Base-by-base conservation (phyloP, 345 rosid species). In the Gossypium mustelinum region DNA sequence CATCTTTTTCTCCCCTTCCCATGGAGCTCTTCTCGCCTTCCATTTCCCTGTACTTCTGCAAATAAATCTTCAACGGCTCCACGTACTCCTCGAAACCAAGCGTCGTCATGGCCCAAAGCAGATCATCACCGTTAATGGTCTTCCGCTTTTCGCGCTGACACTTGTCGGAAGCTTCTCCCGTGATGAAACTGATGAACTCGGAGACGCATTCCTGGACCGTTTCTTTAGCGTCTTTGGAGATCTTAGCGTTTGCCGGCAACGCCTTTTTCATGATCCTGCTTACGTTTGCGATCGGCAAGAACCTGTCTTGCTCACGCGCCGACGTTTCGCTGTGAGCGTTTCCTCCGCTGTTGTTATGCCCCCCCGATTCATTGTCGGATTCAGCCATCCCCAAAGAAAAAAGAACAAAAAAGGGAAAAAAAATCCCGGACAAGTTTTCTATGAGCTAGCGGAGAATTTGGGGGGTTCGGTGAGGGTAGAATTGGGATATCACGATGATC, bases 151-250 rank as follows among this genome's bases (percentile, higher is more conserved):
- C 93, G 0, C 91, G 78, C 72, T 87, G 87, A 51, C 94, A 89
- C 90, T 89, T 89, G 74, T 89, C 94, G 12, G 94, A 89, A 0
- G 94, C 94, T 59, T 87, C 92, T 0, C 94, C 94, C 18, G 94
- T 89, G 63, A 89, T 84, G 80, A 89, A 89, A 70, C 91, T 89
- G 69, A 89, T 89, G 82, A 89, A 89, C 82, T 89, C 91, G 59
- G 91, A 89, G 41, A 89, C 94, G 74, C 94, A 89, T 85, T 89
- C 94, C 62, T 89, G 92, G 4, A 89, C 94, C 7, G 92, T 89
- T 81, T 89, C 94, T 70, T 89, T 89, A 0, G 94, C 94, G 82
- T 89, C 94, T 62, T 89, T 89, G 0, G 92, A 89, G 77, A 89
- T 89, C 79, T 89, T 89, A 2, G 92, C 94, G 83, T 89, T 89